Evolutionary conservation across 1,284 basidiomycete species (phyloP), one percentile per base, ranked within the genome.

Genomic region (Trichosporon asahii): DNA sequence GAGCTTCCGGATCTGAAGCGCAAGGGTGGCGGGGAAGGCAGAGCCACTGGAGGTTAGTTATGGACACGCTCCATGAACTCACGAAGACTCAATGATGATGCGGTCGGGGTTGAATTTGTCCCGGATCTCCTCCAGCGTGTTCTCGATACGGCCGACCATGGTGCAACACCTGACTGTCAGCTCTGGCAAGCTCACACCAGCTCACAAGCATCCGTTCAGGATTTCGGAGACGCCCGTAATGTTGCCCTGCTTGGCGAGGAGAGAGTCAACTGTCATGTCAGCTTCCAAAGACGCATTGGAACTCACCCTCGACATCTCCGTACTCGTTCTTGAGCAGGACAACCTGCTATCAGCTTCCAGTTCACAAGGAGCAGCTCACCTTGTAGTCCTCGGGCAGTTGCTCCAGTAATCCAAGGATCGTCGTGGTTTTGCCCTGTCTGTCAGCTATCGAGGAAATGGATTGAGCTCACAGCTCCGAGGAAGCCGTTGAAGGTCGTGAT

Each of bases 21-120:
- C 93, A 31, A 96, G 86, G 0, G 93, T 95, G 2, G 94, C 94
- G 14, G 94, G 83, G 73, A 84, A 83, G 0, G 83, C 83, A 0
- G 93, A 95, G 11, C 94, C 93, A 61, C 92, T 90, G 76, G 9
- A 9, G 4, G 64, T 68, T 18, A 68, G 67, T 37, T n/a, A n/a
- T 6, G 3, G 8, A 9, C 18, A 7, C n/a, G n/a, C 33, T 8
- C 1, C 23, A n/a, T n/a, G n/a, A 31, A 85, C 88, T 70, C 77
- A 93, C 91, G 92, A 94, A 86, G 91, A 93, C 84, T 96, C 94
- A 74, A 96, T 92, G 76, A 96, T 90, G 76, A 96, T 94, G 61
- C 94, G 86, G 81, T 96, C 92, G 1, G 93, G 93, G 44, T 85
- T 84, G 81, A 88, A 93, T 75, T 89, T 92, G 57, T 95, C 93